phyloP scores from a whole-genome alignment of 257 asterid genomes.

The Linderniella brevidens region DNA sequence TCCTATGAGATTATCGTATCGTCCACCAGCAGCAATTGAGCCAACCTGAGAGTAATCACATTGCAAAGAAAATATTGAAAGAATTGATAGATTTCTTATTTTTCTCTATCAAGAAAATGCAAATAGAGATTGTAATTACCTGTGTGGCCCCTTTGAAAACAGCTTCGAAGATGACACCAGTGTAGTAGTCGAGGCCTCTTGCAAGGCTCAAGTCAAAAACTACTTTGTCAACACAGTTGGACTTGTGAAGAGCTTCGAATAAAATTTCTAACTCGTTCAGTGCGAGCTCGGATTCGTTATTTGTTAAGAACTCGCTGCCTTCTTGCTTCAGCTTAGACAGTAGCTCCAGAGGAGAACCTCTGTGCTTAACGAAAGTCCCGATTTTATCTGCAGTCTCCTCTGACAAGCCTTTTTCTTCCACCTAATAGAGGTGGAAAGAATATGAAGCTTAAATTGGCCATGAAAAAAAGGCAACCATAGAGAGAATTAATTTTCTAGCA shows the following conservation, averaged over 20 bases:
- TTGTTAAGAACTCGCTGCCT: slow-evolving; percentile 50
- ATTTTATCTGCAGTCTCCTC: slow-evolving; percentile 63
- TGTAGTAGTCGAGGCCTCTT: slow-evolving; percentile 94
- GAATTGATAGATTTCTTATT: background rate
- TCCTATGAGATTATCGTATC: slow-evolving; percentile 81
- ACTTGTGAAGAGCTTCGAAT: slow-evolving; percentile 54
- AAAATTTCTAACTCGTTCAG: slow-evolving; percentile 68
- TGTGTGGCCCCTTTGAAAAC: slow-evolving; percentile 77
- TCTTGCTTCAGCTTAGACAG: slow-evolving; percentile 42
- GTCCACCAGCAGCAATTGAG: slow-evolving; percentile 96
- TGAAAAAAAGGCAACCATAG: background rate
- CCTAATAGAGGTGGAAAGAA: slow-evolving; percentile 25
- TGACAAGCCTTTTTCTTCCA: slow-evolving; percentile 77
- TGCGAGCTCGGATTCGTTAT: slow-evolving; percentile 52
- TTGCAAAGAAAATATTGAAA: background rate
- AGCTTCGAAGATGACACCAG: slow-evolving; percentile 93
- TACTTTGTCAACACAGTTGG: slow-evolving; percentile 53
- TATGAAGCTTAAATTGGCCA: slow-evolving; percentile 1
- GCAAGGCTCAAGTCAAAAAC: slow-evolving; percentile 96
- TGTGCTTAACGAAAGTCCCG: slow-evolving; percentile 64
- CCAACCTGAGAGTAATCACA: slow-evolving; percentile 47
- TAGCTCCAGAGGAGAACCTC: slow-evolving; percentile 78
- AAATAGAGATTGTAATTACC: slow-evolving; percentile 24
- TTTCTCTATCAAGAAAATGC: background rate
- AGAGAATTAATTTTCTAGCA: no score